Percentiles rank a stretch among this genome's conserved stretches.
These are phyloP conservation scores for Sclerotiophoma versabilis DNA, from an alignment of 2,329 filamentous ascomycete genomes.

Conservation along the genomic window DNA sequence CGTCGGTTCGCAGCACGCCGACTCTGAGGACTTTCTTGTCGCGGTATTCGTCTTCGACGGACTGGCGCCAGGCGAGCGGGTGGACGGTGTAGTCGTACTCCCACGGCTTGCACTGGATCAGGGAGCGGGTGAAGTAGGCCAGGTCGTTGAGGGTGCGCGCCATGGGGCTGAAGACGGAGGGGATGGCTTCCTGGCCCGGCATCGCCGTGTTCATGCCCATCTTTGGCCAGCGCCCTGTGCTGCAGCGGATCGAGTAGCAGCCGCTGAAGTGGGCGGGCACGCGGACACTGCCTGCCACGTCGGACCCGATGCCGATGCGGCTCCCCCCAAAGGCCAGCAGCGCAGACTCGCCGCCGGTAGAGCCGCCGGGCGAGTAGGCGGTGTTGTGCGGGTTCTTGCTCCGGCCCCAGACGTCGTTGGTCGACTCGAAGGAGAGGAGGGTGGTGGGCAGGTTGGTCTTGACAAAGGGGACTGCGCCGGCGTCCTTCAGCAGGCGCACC, in stretches of 20 bases:
- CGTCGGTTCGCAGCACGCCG: conserved; percentile 79
- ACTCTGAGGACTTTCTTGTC: conserved; percentile 71
- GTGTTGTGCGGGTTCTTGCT: conserved; percentile 82
- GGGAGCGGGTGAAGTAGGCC: conserved; percentile 79
- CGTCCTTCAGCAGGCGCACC: conserved; percentile 81
- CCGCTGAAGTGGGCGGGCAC: conserved; percentile 89
- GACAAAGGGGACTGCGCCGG: conserved; percentile 87
- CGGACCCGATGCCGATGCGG: conserved; percentile 86
- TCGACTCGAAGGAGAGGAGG: conserved; percentile 83
- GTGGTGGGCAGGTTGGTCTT: conserved; percentile 93
- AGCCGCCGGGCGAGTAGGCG: conserved; percentile 88
- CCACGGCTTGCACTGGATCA: conserved; percentile 87
- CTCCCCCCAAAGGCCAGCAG: conserved; percentile 81
- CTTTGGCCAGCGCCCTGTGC: conserved; percentile 90
- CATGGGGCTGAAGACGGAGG: conserved; percentile 92
- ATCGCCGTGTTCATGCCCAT: conserved; percentile 84
- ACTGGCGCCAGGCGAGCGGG: conserved; percentile 78
- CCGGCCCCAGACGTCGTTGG: conserved; percentile 81
- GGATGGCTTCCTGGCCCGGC: conserved; percentile 89
- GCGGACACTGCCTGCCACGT: conserved; percentile 88
- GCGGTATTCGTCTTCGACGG: conserved; percentile 65
- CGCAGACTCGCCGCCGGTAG: conserved; percentile 84
- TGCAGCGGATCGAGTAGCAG: conserved; percentile 86
- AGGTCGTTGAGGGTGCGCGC: conserved; percentile 83
- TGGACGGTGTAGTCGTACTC: conserved; percentile 86